Percentiles rank a stretch among this genome's conserved stretches.
phyloP scores from a whole-genome alignment of 768 basidiomycete genomes.

The Phanerodontia chrysosporium region DNA sequence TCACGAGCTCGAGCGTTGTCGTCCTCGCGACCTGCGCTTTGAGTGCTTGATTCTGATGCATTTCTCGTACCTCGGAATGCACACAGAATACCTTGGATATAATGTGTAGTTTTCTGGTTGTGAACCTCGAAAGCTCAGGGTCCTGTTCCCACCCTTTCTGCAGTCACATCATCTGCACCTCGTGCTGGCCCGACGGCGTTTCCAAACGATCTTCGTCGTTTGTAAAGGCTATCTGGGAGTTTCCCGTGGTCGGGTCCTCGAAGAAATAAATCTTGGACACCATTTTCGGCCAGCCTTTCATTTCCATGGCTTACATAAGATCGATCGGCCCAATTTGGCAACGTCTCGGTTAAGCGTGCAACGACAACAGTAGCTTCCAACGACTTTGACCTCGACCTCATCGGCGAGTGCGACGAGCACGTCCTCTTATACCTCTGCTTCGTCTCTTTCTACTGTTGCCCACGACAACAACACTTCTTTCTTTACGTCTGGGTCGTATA shows the following conservation, averaged over 20 bases:
- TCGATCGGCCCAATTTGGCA: slow-evolving; percentile 14
- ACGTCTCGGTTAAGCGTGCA: not conserved
- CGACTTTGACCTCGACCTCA: slow-evolving; percentile 7
- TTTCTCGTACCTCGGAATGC: no score
- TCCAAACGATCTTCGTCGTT: not conserved
- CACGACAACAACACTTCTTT: not conserved
- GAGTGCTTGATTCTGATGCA: no score
- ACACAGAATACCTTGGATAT: no score
- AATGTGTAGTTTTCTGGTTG: no score
- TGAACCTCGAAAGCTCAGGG: not conserved
- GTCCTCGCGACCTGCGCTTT: not conserved
- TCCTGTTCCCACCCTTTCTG: not conserved
- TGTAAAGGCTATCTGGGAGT: not conserved
- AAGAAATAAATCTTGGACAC: not conserved
- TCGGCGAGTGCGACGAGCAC: slow-evolving; percentile 4
- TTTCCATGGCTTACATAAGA: slow-evolving; percentile 13
- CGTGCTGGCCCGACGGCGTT: not conserved
- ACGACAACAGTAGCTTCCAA: not conserved
- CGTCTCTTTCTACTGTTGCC: not conserved
- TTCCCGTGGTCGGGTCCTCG: not conserved
- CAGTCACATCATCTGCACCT: not conserved
- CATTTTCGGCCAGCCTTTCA: not conserved
- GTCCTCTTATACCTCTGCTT: not conserved
- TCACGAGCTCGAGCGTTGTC: not conserved
- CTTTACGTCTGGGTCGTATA: not conserved